Conservation (phyloP, 495 filamentous ascomycete genomes). For the Margaritispora aquatica region DNA sequence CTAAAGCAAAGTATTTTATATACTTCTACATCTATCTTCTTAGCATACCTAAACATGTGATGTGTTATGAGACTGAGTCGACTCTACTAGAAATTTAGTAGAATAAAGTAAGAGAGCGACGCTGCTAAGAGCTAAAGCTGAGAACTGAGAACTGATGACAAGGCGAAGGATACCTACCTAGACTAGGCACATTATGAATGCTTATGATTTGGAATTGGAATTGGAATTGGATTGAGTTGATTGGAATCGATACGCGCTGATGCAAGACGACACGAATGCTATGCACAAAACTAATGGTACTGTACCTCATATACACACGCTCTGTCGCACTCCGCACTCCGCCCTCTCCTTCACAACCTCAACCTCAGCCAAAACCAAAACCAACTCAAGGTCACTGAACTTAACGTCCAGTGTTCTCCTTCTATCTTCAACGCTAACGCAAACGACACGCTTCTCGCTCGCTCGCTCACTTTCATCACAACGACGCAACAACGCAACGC, state of each 20-base stretch:
- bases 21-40: too few species aligned
- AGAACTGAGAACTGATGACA: too few species aligned
- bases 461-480: too few species aligned
- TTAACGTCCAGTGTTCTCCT: background rate
- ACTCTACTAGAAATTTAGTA: too few species aligned
- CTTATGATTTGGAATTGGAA: background rate
- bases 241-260: background rate
- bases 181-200: too few species aligned
- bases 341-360: background rate
- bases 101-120: too few species aligned
- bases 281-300: slow-evolving; percentile 5
- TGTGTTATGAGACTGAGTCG: too few species aligned
- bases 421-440: background rate
- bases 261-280: slow-evolving; percentile 14
- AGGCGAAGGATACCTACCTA: too few species aligned
- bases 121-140: too few species aligned
- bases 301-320: slow-evolving; percentile 2
- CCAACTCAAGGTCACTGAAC: too few species aligned
- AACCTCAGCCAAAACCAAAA: background rate
- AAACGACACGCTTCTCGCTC: background rate
- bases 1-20: too few species aligned
- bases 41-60: too few species aligned
- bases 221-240: background rate
- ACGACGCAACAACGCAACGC: background rate
- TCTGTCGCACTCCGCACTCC: slow-evolving; percentile 1